These are phyloP conservation scores for Lactarius deliciosus DNA, from an alignment of 768 basidiomycete genomes.

Conservation along the genomic window DNA sequence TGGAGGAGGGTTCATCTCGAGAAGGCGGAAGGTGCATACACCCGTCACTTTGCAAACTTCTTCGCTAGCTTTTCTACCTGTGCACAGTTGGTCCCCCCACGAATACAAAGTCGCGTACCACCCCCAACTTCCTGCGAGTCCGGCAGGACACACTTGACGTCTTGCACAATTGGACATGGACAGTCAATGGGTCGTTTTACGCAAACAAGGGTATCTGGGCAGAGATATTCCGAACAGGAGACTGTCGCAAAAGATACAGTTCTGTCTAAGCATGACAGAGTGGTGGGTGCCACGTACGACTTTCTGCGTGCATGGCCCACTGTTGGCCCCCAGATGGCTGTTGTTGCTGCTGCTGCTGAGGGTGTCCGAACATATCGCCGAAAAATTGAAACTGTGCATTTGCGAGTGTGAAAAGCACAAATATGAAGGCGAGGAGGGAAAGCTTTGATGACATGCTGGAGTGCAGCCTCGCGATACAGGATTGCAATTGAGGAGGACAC, in stretches of 20 bases:
- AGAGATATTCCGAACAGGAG: conserved; percentile 70
- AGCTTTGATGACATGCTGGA: conserved; percentile 4
- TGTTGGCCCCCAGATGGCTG: conserved; percentile 28
- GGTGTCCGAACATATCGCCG: conserved; percentile 29
- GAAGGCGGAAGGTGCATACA: conserved; percentile 3
- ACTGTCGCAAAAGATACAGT: conserved; percentile 43
- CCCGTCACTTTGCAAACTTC: conserved; percentile 37
- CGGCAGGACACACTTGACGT: conserved; percentile 74
- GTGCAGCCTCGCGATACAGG: neutral
- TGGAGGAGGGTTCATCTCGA: neutral
- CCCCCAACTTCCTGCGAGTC: conserved; percentile 53
- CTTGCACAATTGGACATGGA: conserved; percentile 74
- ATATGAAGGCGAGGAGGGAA: conserved; percentile 11
- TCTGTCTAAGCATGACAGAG: neutral
- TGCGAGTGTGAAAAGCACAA: conserved; percentile 13
- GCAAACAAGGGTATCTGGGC: conserved; percentile 72
- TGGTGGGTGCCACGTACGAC: conserved; percentile 16
- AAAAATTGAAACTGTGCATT: conserved; percentile 31
- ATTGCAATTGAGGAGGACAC: no score
- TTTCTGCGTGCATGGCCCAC: conserved; percentile 28
- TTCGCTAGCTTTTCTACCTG: conserved; percentile 56
- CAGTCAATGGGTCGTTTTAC: conserved; percentile 63
- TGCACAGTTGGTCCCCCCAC: conserved; percentile 62
- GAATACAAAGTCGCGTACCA: conserved; percentile 67
- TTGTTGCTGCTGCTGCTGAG: conserved; percentile 26